These are phyloP conservation scores for Chrysanthemum lavandulifolium DNA, from an alignment of 129 eudicot genomes.

Conservation along the genomic window DNA sequence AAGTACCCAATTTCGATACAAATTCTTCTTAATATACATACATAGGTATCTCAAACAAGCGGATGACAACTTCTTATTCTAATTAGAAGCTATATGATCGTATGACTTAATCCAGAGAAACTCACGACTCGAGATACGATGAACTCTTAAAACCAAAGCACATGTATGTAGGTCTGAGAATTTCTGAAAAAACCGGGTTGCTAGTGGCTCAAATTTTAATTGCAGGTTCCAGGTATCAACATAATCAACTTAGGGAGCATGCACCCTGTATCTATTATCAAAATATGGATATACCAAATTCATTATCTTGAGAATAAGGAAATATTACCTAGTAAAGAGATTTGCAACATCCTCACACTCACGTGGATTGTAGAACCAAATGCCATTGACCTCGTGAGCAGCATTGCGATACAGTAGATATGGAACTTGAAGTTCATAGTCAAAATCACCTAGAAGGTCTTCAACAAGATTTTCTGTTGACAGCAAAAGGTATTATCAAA, in stretches of 20 bases:
- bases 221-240: not conserved
- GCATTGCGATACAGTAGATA: conserved; percentile 82
- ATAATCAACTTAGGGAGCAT: not conserved
- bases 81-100: too few species aligned
- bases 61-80: too few species aligned
- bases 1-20: not conserved
- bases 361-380: conserved; percentile 79
- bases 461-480: conserved; percentile 81
- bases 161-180: not conserved
- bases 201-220: conserved; percentile 2
- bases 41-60: too few species aligned
- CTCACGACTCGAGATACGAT: too few species aligned
- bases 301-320: not conserved
- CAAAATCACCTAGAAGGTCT: conserved; percentile 86
- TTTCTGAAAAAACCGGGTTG: not conserved
- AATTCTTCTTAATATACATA: not conserved
- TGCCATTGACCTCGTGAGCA: conserved; percentile 81
- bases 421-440: conserved; percentile 82
- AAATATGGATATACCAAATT: not conserved
- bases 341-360: conserved; percentile 93
- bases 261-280: not conserved
- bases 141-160: too few species aligned
- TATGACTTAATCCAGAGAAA: too few species aligned
- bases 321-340: conserved; percentile 67
- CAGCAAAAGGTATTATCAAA: conserved; percentile 4